These are phyloP conservation scores for Gynostemma pentaphyllum DNA, from an alignment of 306 rosid species.

Conservation along the genomic window DNA sequence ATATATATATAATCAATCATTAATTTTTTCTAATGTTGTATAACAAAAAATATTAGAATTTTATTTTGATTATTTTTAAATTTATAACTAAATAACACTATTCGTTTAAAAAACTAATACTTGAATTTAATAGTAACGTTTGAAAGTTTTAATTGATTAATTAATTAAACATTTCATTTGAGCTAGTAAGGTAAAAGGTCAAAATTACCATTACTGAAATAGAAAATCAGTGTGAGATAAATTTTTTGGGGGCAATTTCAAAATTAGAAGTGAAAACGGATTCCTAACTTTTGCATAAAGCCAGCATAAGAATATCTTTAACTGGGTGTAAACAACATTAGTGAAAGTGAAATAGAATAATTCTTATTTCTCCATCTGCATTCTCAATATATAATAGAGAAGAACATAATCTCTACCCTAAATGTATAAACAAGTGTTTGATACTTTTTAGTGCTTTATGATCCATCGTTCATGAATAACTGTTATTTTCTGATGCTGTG, in stretches of 20 bases:
- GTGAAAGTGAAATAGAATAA: not conserved
- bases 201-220: not conserved
- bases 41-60: too few relatives aligned
- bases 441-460: not conserved
- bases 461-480: not conserved
- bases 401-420: too few relatives aligned
- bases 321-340: not conserved
- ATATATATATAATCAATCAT: too few relatives aligned
- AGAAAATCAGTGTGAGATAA: not conserved
- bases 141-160: too few relatives aligned
- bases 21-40: too few relatives aligned
- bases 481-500: not conserved
- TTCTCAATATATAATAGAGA: not conserved
- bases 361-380: not conserved
- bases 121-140: too few relatives aligned
- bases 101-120: too few relatives aligned
- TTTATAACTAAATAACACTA: too few relatives aligned
- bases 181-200: too few relatives aligned
- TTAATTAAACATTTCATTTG: too few relatives aligned
- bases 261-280: not conserved
- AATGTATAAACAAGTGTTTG: not conserved
- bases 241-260: not conserved
- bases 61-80: too few relatives aligned
- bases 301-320: not conserved
- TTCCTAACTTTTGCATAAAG: not conserved